These are phyloP conservation scores for Boletus vinaceobasis DNA, from an alignment of 768 basidiomycete genomes.

Conservation along the genomic window DNA sequence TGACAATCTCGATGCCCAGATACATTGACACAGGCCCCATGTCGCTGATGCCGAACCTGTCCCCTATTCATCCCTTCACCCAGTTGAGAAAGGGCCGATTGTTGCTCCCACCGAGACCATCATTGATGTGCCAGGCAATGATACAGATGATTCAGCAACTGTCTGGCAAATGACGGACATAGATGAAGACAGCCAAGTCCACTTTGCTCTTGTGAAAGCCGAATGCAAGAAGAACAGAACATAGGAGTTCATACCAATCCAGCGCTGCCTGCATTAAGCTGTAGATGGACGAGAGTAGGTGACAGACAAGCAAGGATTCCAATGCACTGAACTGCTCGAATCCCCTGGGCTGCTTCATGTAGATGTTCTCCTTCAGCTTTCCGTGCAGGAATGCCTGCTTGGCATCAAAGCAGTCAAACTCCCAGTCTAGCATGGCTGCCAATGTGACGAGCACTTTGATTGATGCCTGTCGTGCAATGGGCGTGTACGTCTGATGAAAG, in stretches of 20 bases:
- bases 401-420: not conserved
- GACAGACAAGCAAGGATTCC: not conserved
- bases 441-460: too few relatives aligned
- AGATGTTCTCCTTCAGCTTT: not conserved
- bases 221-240: not conserved
- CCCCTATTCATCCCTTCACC: not conserved
- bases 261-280: not conserved
- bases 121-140: conserved; percentile 10
- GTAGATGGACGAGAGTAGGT: not conserved
- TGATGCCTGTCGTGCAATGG: too few relatives aligned
- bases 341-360: not conserved
- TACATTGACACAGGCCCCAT: not conserved
- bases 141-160: not conserved
- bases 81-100: not conserved
- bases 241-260: not conserved
- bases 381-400: not conserved
- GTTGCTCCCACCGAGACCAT: not conserved
- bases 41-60: not conserved
- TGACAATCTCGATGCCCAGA: not conserved
- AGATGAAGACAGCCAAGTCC: not conserved
- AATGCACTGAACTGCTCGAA: not conserved
- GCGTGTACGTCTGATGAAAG: too few relatives aligned
- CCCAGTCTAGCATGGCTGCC: not conserved
- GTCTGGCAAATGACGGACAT: not conserved
- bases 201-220: not conserved